Conservation (phyloP, 2,329 filamentous ascomycete genomes). For the Drechslerella stenobrocha region DNA sequence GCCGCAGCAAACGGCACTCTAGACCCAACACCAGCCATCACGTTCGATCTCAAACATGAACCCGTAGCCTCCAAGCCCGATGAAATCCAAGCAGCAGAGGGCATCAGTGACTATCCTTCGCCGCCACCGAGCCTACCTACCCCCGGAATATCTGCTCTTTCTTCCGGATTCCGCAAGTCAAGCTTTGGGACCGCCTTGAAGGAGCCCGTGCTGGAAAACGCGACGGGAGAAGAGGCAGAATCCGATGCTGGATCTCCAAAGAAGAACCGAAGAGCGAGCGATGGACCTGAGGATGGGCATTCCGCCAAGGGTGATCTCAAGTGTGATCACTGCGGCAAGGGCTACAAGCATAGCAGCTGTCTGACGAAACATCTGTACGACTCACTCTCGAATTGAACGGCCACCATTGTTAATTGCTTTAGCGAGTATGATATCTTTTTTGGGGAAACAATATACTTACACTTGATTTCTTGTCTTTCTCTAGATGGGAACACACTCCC, state of each 20-base stretch:
- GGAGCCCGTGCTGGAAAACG: slow-evolving; percentile 54
- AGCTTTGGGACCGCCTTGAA: slow-evolving; percentile 54
- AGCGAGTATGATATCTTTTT: slow-evolving; percentile 56
- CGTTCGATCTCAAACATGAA: slow-evolving; percentile 35
- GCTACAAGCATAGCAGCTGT: slow-evolving; percentile 99
- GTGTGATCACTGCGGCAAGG: slow-evolving; percentile 98
- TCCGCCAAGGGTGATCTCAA: slow-evolving; percentile 80
- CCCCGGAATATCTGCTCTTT: slow-evolving; percentile 66
- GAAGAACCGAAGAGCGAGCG: slow-evolving; percentile 47
- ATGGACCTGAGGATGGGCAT: slow-evolving; percentile 61
- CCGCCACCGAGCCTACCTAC: slow-evolving; percentile 60
- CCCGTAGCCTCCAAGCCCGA: slow-evolving; percentile 62
- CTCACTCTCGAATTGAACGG: slow-evolving; percentile 63
- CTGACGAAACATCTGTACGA: slow-evolving; percentile 99
- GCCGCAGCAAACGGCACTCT: slow-evolving; percentile 55
- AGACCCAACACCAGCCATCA: slow-evolving; percentile 26
- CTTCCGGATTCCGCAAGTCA: slow-evolving; percentile 58
- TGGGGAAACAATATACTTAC: slow-evolving; percentile 54
- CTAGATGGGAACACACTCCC: slow-evolving; percentile 98
- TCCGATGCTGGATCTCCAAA: slow-evolving; percentile 23
- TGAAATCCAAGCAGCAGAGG: slow-evolving; percentile 61
- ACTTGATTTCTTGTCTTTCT: slow-evolving; percentile 54
- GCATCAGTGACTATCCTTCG: slow-evolving; percentile 64
- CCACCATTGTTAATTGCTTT: slow-evolving; percentile 56
- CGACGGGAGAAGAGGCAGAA: slow-evolving; percentile 53